A percentile compares a stretch with the other conserved stretches of the same genome.
These are phyloP conservation scores for Cladophialophora carrionii DNA, from an alignment of 2,329 filamentous ascomycete species.

Conservation along the genomic window DNA sequence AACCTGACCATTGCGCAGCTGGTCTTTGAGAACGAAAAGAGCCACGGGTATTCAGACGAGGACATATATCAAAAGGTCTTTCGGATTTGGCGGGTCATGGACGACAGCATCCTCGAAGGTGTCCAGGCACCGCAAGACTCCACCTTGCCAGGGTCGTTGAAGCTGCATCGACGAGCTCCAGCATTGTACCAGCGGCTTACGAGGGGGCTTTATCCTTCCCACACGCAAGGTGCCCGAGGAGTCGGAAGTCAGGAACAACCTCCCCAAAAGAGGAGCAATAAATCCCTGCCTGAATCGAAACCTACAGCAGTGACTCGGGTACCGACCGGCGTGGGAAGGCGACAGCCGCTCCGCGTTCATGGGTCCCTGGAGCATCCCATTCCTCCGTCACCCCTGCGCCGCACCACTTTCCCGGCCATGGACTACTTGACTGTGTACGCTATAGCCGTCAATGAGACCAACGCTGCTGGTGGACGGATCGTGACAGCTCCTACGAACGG, in stretches of 20 bases:
- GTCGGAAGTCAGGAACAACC: not conserved
- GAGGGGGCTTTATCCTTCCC: slow-evolving; percentile 33
- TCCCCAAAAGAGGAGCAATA: not conserved
- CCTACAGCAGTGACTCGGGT: not conserved
- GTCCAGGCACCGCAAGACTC: slow-evolving; percentile 31
- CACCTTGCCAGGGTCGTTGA: slow-evolving; percentile 31
- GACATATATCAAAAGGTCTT: slow-evolving; percentile 33
- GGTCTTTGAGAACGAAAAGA: slow-evolving; percentile 36
- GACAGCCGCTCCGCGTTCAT: slow-evolving; percentile 20
- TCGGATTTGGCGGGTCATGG: slow-evolving; percentile 35
- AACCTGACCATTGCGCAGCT: slow-evolving; percentile 36
- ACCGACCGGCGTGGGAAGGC: slow-evolving; percentile 11
- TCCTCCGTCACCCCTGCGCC: slow-evolving; percentile 23
- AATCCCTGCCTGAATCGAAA: slow-evolving; percentile 1
- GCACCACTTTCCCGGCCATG: slow-evolving; percentile 31
- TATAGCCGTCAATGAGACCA: slow-evolving; percentile 36
- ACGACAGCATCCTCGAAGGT: slow-evolving; percentile 34
- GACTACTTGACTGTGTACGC: slow-evolving; percentile 34
- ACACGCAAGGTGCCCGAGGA: slow-evolving; percentile 18
- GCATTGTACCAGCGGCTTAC: slow-evolving; percentile 33
- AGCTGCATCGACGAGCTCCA: slow-evolving; percentile 32
- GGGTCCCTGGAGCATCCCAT: slow-evolving; percentile 32
- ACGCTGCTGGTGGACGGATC: slow-evolving; percentile 18
- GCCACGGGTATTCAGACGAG: slow-evolving; percentile 27
- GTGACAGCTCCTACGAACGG: slow-evolving; percentile 26